A percentile compares a stretch with the other conserved stretches of the same genome.
phyloP scores from a whole-genome alignment of 345 rosid species.

The Pistacia integerrima region DNA sequence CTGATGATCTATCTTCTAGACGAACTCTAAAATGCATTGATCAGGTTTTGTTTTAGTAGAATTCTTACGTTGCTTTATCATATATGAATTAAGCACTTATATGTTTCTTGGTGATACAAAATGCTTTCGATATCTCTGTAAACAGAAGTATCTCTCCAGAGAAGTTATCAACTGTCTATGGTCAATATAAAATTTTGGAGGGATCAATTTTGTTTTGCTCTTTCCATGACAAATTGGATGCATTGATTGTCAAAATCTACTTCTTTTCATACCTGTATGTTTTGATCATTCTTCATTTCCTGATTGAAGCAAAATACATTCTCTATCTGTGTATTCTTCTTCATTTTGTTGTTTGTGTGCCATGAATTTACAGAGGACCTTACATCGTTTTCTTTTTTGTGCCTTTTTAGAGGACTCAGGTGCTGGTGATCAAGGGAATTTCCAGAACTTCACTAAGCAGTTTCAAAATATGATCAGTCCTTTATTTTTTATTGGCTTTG shows the following conservation, averaged over 20 bases:
- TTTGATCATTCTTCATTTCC: slow-evolving; percentile 1
- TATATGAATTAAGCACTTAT: neutral
- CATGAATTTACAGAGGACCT: neutral
- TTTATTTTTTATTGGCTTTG: slow-evolving; percentile 28
- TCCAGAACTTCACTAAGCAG: slow-evolving; percentile 26
- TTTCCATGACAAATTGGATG: neutral
- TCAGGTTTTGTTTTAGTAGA: neutral
- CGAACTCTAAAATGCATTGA: neutral
- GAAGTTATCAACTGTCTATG: neutral
- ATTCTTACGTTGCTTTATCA: neutral
- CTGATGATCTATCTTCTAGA: neutral
- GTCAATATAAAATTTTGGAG: neutral
- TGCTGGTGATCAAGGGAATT: slow-evolving; percentile 34
- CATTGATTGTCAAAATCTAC: neutral
- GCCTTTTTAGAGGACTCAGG: slow-evolving; percentile 35
- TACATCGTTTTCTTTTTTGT: neutral
- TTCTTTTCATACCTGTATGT: neutral
- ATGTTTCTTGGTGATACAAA: neutral
- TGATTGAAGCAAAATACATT: neutral
- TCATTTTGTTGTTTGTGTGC: neutral
- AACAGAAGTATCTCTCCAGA: neutral
- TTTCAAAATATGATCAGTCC: slow-evolving; percentile 22
- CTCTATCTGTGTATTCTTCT: neutral
- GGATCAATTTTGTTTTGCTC: neutral
- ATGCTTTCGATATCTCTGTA: neutral